These are phyloP conservation scores for Diplodia sapinea DNA, from an alignment of 2,329 filamentous ascomycete species.

Conservation along the genomic window DNA sequence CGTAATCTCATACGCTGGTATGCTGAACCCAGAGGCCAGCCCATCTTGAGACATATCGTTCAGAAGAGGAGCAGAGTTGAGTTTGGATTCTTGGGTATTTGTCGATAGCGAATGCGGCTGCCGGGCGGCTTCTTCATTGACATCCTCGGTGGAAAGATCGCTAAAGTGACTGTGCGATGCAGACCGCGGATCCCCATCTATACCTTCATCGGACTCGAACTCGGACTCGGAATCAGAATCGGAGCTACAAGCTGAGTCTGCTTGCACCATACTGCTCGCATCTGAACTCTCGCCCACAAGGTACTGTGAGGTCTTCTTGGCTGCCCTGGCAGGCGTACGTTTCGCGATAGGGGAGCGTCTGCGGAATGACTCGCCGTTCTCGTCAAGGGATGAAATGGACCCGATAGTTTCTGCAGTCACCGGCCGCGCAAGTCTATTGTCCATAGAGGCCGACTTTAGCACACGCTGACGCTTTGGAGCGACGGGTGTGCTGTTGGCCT, in stretches of 20 bases:
- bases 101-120: not conserved
- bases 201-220: not conserved
- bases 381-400: slow-evolving; percentile 37
- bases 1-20: not conserved
- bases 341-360: not conserved
- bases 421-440: slow-evolving; percentile 35
- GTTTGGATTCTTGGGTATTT: not conserved
- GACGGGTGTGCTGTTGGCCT: slow-evolving; percentile 34
- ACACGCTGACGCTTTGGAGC: slow-evolving; percentile 42
- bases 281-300: slow-evolving; percentile 16
- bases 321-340: slow-evolving; percentile 14
- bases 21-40: not conserved
- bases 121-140: slow-evolving; percentile 32
- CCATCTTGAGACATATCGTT: not conserved
- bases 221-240: not conserved
- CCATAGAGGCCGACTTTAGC: slow-evolving; percentile 43
- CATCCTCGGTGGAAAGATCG: slow-evolving; percentile 41
- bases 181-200: slow-evolving; percentile 24
- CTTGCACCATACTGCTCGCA: not conserved
- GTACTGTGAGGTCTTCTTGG: slow-evolving; percentile 12
- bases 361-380: not conserved
- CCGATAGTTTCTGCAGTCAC: slow-evolving; percentile 35
- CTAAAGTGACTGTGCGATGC: slow-evolving; percentile 34
- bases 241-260: not conserved
- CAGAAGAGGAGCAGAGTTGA: not conserved